Evolutionary conservation across 495 filamentous ascomycete genomes (phyloP).

Genomic region (Penicillium maclennaniae): DNA sequence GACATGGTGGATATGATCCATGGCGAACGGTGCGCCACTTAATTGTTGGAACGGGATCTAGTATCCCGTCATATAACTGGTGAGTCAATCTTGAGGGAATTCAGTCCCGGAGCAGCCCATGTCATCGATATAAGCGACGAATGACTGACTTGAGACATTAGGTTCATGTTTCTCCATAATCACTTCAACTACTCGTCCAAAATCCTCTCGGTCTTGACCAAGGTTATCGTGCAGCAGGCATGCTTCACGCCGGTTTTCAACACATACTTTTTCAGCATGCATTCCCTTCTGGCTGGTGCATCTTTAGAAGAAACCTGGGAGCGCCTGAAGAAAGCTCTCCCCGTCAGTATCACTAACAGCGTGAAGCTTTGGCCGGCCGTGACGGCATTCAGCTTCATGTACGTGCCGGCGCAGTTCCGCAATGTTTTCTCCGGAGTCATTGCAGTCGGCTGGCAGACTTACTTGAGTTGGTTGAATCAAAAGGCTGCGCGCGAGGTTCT

Average conservation of each 20-base stretch:
- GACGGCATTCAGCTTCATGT: conserved; percentile 83
- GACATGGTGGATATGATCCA: conserved; percentile 62
- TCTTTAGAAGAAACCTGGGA: conserved; percentile 58
- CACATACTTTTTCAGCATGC: conserved; percentile 87
- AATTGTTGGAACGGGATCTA: conserved; percentile 63
- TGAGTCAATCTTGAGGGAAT: conserved; percentile 23
- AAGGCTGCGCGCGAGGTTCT: conserved; percentile 58
- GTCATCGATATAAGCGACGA: background rate
- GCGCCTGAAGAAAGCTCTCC: conserved; percentile 71
- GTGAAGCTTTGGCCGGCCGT: conserved; percentile 90
- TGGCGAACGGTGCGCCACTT: conserved; percentile 66
- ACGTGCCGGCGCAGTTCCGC: conserved; percentile 71
- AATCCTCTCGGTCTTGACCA: conserved; percentile 62
- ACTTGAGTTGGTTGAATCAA: conserved; percentile 78
- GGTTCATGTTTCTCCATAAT: conserved; percentile 77
- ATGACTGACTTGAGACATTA: conserved; percentile 19
- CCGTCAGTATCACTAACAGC: conserved; percentile 69
- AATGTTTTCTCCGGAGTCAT: conserved; percentile 72
- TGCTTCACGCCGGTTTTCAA: conserved; percentile 87
- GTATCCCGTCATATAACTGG: conserved; percentile 81
- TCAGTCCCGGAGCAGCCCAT: background rate
- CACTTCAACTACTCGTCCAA: conserved; percentile 79
- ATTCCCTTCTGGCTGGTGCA: conserved; percentile 60
- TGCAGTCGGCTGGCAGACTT: conserved; percentile 89
- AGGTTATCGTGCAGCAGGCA: conserved; percentile 77